Conservation (phyloP, 768 basidiomycete species). For the Pulveroboletus sp. region DNA sequence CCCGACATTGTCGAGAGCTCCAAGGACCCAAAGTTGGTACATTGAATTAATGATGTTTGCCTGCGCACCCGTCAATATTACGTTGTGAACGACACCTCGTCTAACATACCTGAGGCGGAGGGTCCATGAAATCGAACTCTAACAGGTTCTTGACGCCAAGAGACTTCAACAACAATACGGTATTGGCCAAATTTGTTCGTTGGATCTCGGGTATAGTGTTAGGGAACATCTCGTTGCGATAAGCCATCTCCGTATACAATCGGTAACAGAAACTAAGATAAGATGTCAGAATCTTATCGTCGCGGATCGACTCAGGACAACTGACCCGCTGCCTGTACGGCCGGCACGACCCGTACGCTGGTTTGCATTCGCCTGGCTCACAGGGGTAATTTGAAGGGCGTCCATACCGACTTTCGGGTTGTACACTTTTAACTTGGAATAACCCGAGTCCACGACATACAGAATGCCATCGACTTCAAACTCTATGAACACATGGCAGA, state of each 20-base stretch:
- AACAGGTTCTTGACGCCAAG: slow-evolving; percentile 95
- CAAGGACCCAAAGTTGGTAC: slow-evolving; percentile 99
- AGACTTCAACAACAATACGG: slow-evolving; percentile 90
- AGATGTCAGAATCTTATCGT: slow-evolving; percentile 1
- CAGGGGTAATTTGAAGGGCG: slow-evolving; percentile 96
- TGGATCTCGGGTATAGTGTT: slow-evolving; percentile 99
- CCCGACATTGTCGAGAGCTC: slow-evolving; percentile 96
- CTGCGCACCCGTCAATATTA: slow-evolving; percentile 34
- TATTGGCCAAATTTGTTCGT: slow-evolving; percentile 95
- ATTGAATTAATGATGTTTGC: slow-evolving; percentile 98
- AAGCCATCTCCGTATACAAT: slow-evolving; percentile 96
- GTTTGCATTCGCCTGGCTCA: slow-evolving; percentile 97
- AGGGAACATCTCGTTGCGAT: slow-evolving; percentile 89
- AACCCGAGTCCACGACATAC: slow-evolving; percentile 94
- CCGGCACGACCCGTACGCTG: slow-evolving; percentile 96
- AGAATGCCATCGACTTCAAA: slow-evolving; percentile 89
- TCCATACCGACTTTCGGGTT: slow-evolving; percentile 99
- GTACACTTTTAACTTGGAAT: slow-evolving; percentile 97
- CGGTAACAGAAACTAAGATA: slow-evolving; percentile 83
- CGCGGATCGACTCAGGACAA: slow-evolving; percentile 4
- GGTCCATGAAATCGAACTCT: slow-evolving; percentile 99
- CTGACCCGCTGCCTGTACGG: slow-evolving; percentile 90
- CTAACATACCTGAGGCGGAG: slow-evolving; percentile 84
- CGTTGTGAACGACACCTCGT: neutral
- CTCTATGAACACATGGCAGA: slow-evolving; percentile 2